Conservation (phyloP, 2,329 filamentous ascomycete genomes). For the Ceratocystis alfenasii region DNA sequence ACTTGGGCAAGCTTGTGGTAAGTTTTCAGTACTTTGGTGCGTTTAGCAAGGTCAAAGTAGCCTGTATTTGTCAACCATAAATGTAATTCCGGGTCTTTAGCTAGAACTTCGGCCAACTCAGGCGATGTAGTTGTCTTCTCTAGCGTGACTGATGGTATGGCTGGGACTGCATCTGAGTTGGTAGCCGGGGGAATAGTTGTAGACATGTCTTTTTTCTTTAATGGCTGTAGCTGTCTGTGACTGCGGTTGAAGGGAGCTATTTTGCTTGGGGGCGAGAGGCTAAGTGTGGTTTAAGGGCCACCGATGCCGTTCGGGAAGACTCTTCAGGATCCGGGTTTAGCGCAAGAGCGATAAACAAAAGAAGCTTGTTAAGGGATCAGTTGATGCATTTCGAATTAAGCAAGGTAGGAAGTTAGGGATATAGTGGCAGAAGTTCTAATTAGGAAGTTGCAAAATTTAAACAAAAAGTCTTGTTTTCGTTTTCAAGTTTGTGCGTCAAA, state of each 20-base stretch:
- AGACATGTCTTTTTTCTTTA: neutral
- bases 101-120: neutral
- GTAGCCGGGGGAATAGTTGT: neutral
- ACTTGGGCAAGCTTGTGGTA: constrained; percentile 24
- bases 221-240: too few relatives aligned
- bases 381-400: neutral
- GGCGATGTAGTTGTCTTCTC: neutral
- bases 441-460: neutral
- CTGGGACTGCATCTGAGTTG: neutral
- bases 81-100: constrained; percentile 23
- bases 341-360: too few relatives aligned
- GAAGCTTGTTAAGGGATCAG: too few relatives aligned
- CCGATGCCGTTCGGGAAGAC: too few relatives aligned
- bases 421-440: too few relatives aligned
- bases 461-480: neutral
- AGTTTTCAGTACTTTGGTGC: constrained; percentile 22
- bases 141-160: neutral
- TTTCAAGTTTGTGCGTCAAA: neutral
- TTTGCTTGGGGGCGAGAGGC: too few relatives aligned
- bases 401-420: neutral
- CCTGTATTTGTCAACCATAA: constrained; percentile 27
- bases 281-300: too few relatives aligned
- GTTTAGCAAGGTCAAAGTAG: constrained; percentile 24
- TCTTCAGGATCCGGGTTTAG: too few relatives aligned
- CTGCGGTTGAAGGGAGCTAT: too few relatives aligned